Conservation (phyloP, 352 stramenopile species). For the Globisporangium iwayamae region DNA sequence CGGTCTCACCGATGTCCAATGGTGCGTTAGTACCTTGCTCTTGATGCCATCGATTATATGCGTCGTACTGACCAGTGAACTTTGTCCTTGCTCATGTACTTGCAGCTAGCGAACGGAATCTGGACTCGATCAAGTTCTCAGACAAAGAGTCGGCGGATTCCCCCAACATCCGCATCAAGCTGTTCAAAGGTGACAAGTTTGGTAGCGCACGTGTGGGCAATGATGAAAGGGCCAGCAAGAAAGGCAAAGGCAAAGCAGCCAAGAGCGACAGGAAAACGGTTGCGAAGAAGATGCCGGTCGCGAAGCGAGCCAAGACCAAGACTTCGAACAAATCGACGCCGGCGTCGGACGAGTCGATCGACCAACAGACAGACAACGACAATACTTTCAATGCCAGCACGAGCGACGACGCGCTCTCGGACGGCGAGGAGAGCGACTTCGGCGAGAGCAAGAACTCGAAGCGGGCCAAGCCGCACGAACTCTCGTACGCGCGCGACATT, state of each 20-base stretch:
- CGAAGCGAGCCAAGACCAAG: conserved; percentile 29
- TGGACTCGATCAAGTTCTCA: conserved; percentile 56
- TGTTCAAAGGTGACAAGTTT: conserved; percentile 42
- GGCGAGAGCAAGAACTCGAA: conserved; percentile 21
- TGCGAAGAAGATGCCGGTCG: conserved; percentile 6
- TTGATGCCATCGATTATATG: background rate
- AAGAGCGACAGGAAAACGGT: conserved; percentile 1
- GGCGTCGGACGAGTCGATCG: conserved; percentile 38
- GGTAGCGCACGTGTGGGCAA: conserved; percentile 8
- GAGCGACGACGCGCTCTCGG: conserved; percentile 31
- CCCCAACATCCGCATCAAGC: conserved; percentile 44
- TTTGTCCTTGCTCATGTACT: background rate
- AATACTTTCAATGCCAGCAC: conserved; percentile 49
- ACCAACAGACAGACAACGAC: conserved; percentile 56
- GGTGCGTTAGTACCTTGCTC: conserved; percentile 24
- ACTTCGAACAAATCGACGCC: conserved; percentile 50
- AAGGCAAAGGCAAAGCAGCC: conserved; percentile 2
- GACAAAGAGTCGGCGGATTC: conserved; percentile 40
- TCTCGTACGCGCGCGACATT: conserved; percentile 44
- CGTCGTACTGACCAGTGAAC: background rate
- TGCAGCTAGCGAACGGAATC: conserved; percentile 55
- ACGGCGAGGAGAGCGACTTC: conserved; percentile 53
- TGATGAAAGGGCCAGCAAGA: conserved; percentile 24
- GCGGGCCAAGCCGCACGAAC: conserved; percentile 20
- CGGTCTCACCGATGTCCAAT: conserved; percentile 69